phyloP scores from a whole-genome alignment of 2,329 filamentous ascomycete species.

The Malbranchea cinnamomea region DNA sequence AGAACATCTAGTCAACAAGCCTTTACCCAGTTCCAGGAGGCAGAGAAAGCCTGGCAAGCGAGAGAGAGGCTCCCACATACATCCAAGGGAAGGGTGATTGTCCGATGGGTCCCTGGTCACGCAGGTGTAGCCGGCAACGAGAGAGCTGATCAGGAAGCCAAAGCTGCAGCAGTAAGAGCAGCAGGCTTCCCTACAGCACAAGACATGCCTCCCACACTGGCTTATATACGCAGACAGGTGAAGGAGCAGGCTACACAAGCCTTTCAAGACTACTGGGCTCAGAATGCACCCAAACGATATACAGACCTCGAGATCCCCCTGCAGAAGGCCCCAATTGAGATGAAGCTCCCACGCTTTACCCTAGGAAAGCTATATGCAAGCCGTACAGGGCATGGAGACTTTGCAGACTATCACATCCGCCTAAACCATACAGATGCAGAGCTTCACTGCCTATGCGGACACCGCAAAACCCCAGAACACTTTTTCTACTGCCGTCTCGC shows the following conservation, averaged over 20 bases:
- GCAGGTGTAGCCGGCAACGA: constrained; percentile 1
- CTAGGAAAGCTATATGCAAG: too few relatives aligned
- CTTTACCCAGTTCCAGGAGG: neutral
- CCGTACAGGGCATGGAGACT: constrained; percentile 1
- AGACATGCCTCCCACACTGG: neutral
- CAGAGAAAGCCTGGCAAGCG: neutral
- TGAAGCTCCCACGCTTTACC: too few relatives aligned
- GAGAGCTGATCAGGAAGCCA: constrained; percentile 1
- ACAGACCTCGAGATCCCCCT: neutral
- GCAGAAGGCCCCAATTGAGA: neutral
- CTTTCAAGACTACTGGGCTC: neutral
- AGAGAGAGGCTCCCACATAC: neutral
- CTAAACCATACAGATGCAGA: neutral
- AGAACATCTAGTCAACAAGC: neutral
- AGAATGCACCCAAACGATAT: neutral
- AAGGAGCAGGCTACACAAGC: neutral
- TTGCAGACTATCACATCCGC: constrained; percentile 1
- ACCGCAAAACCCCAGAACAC: constrained; percentile 1
- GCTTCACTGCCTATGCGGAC: neutral
- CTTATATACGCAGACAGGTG: too few relatives aligned
- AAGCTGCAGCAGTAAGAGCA: constrained; percentile 1
- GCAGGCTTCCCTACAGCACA: neutral
- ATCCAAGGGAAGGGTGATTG: neutral
- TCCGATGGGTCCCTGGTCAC: constrained; percentile 2
- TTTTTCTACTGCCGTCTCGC: constrained; percentile 2